Evolutionary conservation across 768 basidiomycete species (phyloP), one percentile per base, ranked within the genome.

Genomic region (Kwoniella bestiolae): DNA sequence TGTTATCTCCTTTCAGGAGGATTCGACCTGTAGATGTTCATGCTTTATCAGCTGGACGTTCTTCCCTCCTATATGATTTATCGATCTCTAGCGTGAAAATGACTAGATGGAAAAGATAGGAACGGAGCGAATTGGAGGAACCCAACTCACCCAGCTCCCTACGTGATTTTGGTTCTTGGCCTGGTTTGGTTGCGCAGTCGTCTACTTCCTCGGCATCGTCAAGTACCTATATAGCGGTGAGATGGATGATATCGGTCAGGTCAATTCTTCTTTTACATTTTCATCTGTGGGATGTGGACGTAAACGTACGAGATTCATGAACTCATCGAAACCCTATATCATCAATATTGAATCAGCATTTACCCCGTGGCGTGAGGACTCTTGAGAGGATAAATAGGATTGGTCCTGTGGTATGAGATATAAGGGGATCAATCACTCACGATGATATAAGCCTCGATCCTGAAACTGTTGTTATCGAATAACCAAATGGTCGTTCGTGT

Each of bases 1-100:
- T 97, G 80, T 94, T 96, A 80, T 98, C 95, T 65, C 95, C 95
- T 83, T 98, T 98, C 69, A 98, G 85, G 72, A 98, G 85, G 81
- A 97, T 92, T 63, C 95, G 91, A 21, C 95, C 95, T 97, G 74
- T 18, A 44, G 65, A 46, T n/a, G 47, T 18, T 21, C 26, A 56
- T 55, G 14, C 14, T 32, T 41, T 41, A 11, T 16, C 38, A 14
- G 38, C 18, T 14, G 11, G 16, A 25, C 25, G 18, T n/a, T 16
- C 26, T 53, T n/a, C n/a, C n/a, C 21, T 21, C 32, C 25, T 31
- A n/a, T 32, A 5, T 12, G 45, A 9, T 23, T 14, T 8, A 5
- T 7, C n/a, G 46, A 35, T 65, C 26, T 56, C 72, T 31, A 25
- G 44, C 56, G 28, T 3, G 26, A 61, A 62, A 31, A 14, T 25